Conservation (phyloP, 1,284 basidiomycete species). For the Cutaneotrichosporon sp. region DNA sequence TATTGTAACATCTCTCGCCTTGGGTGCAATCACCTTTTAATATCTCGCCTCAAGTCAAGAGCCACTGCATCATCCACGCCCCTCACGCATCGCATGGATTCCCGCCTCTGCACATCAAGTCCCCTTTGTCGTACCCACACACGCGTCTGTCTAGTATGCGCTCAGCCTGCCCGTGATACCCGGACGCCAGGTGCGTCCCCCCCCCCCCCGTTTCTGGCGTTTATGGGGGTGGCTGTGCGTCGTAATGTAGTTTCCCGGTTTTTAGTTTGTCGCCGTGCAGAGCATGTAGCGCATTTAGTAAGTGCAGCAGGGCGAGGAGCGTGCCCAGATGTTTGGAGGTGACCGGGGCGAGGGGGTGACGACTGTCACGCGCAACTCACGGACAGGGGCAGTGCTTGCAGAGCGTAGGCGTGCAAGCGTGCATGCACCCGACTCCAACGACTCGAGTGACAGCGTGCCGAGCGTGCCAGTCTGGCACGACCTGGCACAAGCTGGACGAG, state of each 20-base stretch:
- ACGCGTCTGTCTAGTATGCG: background rate
- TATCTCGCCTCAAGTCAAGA: background rate
- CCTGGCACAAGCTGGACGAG: no score
- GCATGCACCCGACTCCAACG: no score
- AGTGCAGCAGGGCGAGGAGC: background rate
- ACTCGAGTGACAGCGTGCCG: no score
- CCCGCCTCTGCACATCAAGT: background rate
- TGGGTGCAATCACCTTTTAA: background rate
- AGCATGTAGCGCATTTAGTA: constrained; percentile 1
- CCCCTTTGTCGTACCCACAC: background rate
- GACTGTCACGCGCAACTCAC: no score
- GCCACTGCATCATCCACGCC: background rate
- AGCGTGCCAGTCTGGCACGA: no score
- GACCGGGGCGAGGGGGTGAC: no score
- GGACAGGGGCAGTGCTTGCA: no score
- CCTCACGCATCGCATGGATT: no score
- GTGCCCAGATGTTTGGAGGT: no score
- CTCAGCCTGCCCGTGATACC: background rate
- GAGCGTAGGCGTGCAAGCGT: no score
- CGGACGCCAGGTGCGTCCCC: constrained; percentile 1
- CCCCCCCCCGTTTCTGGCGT: background rate
- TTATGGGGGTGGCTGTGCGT: background rate
- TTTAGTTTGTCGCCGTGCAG: constrained; percentile 6
- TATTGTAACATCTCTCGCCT: background rate
- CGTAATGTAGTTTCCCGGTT: constrained; percentile 6